Conservation (phyloP, 495 filamentous ascomycete species). For the Penicillium cinerascens region DNA sequence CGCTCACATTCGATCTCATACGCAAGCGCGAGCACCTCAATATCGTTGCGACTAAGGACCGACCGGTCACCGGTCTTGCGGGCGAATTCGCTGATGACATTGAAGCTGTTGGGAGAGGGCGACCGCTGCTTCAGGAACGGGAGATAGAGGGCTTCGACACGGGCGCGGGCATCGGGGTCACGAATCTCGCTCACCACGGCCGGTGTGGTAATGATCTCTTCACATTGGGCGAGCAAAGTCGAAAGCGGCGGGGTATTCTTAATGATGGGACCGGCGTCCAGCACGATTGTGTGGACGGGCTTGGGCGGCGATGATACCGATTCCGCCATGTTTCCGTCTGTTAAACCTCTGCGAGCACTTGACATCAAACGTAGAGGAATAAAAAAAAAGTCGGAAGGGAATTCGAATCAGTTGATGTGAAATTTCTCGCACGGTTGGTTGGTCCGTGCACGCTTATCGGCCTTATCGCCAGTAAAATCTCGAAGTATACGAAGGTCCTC, state of each 20-base stretch:
- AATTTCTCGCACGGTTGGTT: conserved; percentile 31
- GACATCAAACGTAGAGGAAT: not conserved
- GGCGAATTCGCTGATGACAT: conserved; percentile 79
- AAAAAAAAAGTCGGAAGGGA: conserved; percentile 3
- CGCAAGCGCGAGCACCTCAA: conserved; percentile 82
- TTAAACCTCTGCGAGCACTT: not conserved
- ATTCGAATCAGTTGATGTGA: conserved; percentile 9
- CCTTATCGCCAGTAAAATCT: conserved; percentile 29
- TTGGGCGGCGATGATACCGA: conserved; percentile 45
- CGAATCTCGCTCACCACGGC: conserved; percentile 84
- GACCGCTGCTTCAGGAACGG: conserved; percentile 78
- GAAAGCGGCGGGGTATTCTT: conserved; percentile 81
- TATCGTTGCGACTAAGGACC: conserved; percentile 82
- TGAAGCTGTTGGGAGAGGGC: conserved; percentile 71
- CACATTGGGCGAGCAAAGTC: conserved; percentile 68
- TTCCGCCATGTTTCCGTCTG: conserved; percentile 36
- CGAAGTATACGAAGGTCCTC: not conserved
- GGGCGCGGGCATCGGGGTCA: conserved; percentile 74
- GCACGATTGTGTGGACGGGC: conserved; percentile 74
- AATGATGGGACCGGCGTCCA: conserved; percentile 90
- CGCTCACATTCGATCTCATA: conserved; percentile 87
- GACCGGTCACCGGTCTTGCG: conserved; percentile 84
- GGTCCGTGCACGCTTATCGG: conserved; percentile 29
- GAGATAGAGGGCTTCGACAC: conserved; percentile 74
- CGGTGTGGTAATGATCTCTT: conserved; percentile 79